Evolutionary conservation across 2,329 filamentous ascomycete genomes (phyloP).

Genomic region (Aspergillus fischeri): DNA sequence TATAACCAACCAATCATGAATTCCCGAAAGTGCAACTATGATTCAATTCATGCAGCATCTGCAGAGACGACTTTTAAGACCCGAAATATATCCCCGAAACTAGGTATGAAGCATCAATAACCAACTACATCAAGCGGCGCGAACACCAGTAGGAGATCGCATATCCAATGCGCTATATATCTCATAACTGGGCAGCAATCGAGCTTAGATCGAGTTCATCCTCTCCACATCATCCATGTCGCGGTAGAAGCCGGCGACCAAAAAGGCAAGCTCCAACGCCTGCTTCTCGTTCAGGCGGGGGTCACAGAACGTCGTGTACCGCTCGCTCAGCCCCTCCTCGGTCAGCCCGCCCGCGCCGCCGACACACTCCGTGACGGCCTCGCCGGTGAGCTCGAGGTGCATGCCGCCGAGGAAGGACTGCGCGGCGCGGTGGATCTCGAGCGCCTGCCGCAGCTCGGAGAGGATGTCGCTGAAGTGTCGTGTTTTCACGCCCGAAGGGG

Average conservation of each 20-base stretch:
- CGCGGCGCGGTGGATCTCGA: constrained; percentile 77
- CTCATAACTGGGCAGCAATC: neutral
- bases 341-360: constrained; percentile 82
- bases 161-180: neutral
- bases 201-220: constrained; percentile 13
- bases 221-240: constrained; percentile 36
- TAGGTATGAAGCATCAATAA: too few species aligned
- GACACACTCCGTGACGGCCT: constrained; percentile 93
- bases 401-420: constrained; percentile 88
- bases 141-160: neutral
- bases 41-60: neutral
- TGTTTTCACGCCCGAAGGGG: constrained; percentile 79
- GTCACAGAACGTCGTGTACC: constrained; percentile 96
- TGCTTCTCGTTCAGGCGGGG: constrained; percentile 96
- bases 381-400: constrained; percentile 91
- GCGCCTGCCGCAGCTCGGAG: constrained; percentile 75
- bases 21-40: neutral
- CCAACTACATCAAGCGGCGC: neutral
- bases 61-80: neutral
- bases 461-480: constrained; percentile 88
- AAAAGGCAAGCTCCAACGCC: constrained; percentile 87
- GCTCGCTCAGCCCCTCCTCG: constrained; percentile 81
- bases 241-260: constrained; percentile 79
- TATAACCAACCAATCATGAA: neutral
- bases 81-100: neutral